Conservation (phyloP, 1,284 basidiomycete species). For the Apiotrichum domesticum region DNA sequence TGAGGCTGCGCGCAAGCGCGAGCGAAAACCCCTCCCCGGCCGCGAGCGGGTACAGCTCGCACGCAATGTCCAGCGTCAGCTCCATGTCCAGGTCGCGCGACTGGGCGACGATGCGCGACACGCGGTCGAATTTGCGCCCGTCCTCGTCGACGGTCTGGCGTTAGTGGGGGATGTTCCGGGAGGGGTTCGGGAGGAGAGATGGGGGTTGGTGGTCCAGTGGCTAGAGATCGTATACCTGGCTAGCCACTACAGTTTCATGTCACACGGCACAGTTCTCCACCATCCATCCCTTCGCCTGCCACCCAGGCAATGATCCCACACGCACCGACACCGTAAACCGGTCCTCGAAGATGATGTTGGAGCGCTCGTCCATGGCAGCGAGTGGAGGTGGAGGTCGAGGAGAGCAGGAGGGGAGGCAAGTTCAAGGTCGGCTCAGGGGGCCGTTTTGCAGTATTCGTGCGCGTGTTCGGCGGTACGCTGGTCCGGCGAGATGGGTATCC, state of each 20-base stretch:
- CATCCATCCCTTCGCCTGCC: not conserved
- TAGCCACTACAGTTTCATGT: no score
- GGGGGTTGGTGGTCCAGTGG: no score
- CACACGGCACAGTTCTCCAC: no score
- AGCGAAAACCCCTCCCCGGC: conserved; percentile 71
- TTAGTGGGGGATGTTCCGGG: no score
- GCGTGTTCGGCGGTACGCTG: not conserved
- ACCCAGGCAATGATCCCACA: not conserved
- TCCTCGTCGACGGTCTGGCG: conserved; percentile 66
- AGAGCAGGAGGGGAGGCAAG: not conserved
- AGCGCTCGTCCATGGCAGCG: conserved; percentile 19
- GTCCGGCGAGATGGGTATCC: not conserved
- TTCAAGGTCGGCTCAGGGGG: not conserved
- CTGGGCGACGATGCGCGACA: conserved; percentile 75
- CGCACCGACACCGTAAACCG: conserved; percentile 70
- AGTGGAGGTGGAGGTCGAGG: not conserved
- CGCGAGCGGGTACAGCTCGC: conserved; percentile 72
- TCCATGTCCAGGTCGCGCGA: conserved; percentile 86
- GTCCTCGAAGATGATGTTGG: conserved; percentile 67
- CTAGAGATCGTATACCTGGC: no score
- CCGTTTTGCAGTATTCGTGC: no score
- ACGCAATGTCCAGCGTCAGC: conserved; percentile 83
- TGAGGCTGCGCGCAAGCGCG: conserved; percentile 74
- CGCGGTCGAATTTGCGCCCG: conserved; percentile 67
- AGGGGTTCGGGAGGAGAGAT: no score